These are phyloP conservation scores for Achaetomiella virescens DNA, from an alignment of 495 filamentous ascomycete genomes.

Conservation along the genomic window DNA sequence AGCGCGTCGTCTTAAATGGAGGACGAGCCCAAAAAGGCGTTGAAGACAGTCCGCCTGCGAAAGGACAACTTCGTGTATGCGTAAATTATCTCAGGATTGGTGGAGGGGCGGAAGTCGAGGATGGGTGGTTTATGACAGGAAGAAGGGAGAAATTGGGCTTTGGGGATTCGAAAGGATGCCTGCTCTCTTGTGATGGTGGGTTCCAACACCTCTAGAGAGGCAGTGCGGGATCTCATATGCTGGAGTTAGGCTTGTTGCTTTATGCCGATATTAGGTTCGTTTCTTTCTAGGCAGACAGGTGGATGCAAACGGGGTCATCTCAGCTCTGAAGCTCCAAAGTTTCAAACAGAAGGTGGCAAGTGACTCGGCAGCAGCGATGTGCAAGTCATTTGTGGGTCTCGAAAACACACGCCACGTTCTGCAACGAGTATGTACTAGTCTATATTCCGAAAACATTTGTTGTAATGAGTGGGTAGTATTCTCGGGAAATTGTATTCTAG, in stretches of 20 bases:
- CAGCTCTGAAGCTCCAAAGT: too few relatives aligned
- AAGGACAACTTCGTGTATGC: not conserved
- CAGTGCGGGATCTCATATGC: not conserved
- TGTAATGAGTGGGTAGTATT: too few relatives aligned
- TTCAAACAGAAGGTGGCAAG: too few relatives aligned
- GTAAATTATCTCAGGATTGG: not conserved
- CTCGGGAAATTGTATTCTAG: too few relatives aligned
- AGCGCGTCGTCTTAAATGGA: not conserved
- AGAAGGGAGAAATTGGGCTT: not conserved
- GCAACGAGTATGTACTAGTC: too few relatives aligned
- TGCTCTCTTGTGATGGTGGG: not conserved
- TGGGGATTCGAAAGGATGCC: not conserved
- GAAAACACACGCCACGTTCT: too few relatives aligned
- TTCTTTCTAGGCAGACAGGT: not conserved
- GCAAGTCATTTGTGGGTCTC: too few relatives aligned
- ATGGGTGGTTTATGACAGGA: not conserved
- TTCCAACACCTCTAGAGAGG: not conserved
- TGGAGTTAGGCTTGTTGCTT: slow-evolving; percentile 4
- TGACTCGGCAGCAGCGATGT: too few relatives aligned
- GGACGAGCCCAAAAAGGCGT: too few relatives aligned
- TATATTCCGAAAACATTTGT: too few relatives aligned
- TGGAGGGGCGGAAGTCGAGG: not conserved
- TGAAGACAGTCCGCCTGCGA: not conserved
- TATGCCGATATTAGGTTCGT: not conserved
- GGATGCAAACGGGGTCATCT: not conserved